Evolutionary conservation across 1,284 basidiomycete species (phyloP).

Genomic region (Cutaneotrichosporon dermatis): DNA sequence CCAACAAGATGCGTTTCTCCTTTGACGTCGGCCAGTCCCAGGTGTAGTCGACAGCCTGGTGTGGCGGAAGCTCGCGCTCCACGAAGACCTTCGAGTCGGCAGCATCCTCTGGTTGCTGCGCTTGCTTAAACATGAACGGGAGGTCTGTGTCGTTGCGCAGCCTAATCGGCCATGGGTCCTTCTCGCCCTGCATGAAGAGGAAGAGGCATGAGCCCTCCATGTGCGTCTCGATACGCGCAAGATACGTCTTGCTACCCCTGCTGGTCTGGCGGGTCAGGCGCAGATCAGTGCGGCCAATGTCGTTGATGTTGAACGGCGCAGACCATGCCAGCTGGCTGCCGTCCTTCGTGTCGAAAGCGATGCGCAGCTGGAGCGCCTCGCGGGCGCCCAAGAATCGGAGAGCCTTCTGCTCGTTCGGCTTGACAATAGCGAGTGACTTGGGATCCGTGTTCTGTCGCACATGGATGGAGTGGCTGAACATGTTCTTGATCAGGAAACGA

Average conservation of each 20-base stretch:
- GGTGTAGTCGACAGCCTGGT: slow-evolving; percentile 58
- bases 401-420: slow-evolving; percentile 65
- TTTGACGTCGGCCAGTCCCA: slow-evolving; percentile 90
- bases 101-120: slow-evolving; percentile 53
- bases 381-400: slow-evolving; percentile 64
- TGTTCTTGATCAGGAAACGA: slow-evolving; percentile 86
- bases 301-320: slow-evolving; percentile 83
- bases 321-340: slow-evolving; percentile 68
- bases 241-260: slow-evolving; percentile 52
- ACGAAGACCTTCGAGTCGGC: slow-evolving; percentile 48
- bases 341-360: slow-evolving; percentile 80
- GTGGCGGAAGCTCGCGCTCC: slow-evolving; percentile 24
- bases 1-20: slow-evolving; percentile 75
- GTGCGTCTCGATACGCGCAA: slow-evolving; percentile 77
- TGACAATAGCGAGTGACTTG: slow-evolving; percentile 51
- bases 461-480: slow-evolving; percentile 63
- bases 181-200: slow-evolving; percentile 65
- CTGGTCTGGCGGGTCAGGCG: slow-evolving; percentile 51
- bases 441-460: slow-evolving; percentile 76
- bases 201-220: slow-evolving; percentile 88
- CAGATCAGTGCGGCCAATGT: slow-evolving; percentile 81
- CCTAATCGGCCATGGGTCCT: slow-evolving; percentile 76
- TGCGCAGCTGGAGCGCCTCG: slow-evolving; percentile 64
- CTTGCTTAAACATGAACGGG: slow-evolving; percentile 68
- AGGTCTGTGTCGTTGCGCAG: slow-evolving; percentile 87